Evolutionary conservation across 352 stramenopile species (phyloP).

Genomic region (Globisporangium polare): DNA sequence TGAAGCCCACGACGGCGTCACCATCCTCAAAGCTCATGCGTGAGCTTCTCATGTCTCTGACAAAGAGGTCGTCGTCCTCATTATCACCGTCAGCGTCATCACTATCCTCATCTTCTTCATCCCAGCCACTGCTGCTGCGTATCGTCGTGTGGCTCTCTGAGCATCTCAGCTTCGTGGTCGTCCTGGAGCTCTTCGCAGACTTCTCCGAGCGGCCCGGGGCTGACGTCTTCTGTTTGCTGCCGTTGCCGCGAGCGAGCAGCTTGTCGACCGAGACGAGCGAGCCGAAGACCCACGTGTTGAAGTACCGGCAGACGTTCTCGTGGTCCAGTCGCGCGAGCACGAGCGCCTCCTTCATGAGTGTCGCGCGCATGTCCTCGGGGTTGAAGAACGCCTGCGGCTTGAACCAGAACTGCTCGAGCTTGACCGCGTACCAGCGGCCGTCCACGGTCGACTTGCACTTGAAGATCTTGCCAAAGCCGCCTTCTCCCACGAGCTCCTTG

Average conservation of each 20-base stretch:
- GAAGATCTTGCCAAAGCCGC: conserved; percentile 75
- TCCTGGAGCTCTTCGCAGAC: not conserved
- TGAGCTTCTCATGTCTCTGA: not conserved
- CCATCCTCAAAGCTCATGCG: conserved; percentile 11
- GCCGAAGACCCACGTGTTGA: conserved; percentile 75
- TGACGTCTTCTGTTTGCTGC: not conserved
- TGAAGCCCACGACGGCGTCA: conserved; percentile 30
- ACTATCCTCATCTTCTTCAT: not conserved
- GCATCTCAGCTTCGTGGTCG: not conserved
- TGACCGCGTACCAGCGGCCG: conserved; percentile 73
- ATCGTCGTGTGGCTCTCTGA: conserved; percentile 12
- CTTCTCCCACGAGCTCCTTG: conserved; percentile 62
- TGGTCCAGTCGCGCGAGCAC: conserved; percentile 91
- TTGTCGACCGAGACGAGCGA: conserved; percentile 60
- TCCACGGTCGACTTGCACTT: conserved; percentile 74
- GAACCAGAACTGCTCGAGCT: conserved; percentile 82
- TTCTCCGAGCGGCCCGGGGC: not conserved
- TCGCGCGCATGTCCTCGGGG: conserved; percentile 78
- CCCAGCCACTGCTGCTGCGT: conserved; percentile 3
- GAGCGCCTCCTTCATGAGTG: conserved; percentile 91
- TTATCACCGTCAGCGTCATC: too few relatives aligned
- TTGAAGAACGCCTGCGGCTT: conserved; percentile 80
- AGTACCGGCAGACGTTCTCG: conserved; percentile 95
- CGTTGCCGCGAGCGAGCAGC: conserved; percentile 12
- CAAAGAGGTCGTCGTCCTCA: conserved; percentile 23